Percentiles rank a stretch among this genome's conserved stretches.
Evolutionary conservation across 805 yeast species (phyloP).

Genomic region (Wickerhamiella lipophila): DNA sequence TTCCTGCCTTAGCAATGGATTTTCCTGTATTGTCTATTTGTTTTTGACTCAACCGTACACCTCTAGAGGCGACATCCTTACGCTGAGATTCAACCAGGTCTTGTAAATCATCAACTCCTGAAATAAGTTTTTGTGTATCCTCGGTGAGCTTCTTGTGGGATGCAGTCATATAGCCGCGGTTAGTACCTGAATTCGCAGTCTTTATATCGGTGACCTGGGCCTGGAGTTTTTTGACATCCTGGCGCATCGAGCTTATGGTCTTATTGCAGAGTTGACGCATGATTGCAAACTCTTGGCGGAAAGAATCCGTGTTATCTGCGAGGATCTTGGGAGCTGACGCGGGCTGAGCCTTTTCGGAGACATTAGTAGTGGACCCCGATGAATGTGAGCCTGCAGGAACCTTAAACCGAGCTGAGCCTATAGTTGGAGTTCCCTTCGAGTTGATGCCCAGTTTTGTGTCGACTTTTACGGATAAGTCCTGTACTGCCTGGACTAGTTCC

Average conservation of each 20-base stretch:
- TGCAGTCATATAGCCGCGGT: constrained; percentile 51
- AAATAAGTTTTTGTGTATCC: constrained; percentile 61
- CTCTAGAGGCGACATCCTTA: constrained; percentile 83
- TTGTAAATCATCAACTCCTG: constrained; percentile 79
- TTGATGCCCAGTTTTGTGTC: constrained; percentile 8
- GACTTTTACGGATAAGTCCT: constrained; percentile 19
- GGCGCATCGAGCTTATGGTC: constrained; percentile 34
- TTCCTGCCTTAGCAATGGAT: constrained; percentile 50
- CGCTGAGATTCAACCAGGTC: constrained; percentile 82
- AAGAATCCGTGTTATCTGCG: constrained; percentile 14
- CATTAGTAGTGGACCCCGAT: neutral
- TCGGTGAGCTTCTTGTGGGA: constrained; percentile 62
- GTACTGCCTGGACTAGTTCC: constrained; percentile 23
- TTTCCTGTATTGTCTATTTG: constrained; percentile 54
- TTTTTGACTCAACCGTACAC: constrained; percentile 65
- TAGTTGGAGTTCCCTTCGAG: constrained; percentile 11
- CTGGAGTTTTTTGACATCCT: constrained; percentile 34
- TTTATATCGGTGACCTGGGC: constrained; percentile 42
- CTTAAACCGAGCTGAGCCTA: constrained; percentile 5
- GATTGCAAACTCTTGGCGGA: constrained; percentile 48
- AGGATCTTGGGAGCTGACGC: neutral
- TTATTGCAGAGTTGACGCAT: constrained; percentile 43
- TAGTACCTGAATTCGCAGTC: constrained; percentile 25
- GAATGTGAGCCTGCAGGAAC: neutral
- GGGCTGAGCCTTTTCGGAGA: neutral